phyloP scores from a whole-genome alignment of 306 rosid species.

The Argentina anserina region DNA sequence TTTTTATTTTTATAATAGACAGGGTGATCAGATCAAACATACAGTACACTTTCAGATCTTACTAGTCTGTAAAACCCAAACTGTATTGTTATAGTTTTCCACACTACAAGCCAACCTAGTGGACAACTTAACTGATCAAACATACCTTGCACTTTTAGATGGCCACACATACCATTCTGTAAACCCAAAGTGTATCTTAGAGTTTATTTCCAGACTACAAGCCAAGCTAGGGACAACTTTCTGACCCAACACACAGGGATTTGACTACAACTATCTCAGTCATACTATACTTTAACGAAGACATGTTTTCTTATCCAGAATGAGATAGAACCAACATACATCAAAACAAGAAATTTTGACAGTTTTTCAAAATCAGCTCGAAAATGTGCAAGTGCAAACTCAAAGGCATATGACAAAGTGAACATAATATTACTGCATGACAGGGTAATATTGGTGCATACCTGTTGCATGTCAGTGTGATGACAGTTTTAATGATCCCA shows the following conservation, averaged over 20 bases:
- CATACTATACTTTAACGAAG: neutral
- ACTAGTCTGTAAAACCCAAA: neutral
- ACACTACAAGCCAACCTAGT: neutral
- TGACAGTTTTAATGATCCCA: conserved; percentile 81
- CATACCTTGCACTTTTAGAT: too few relatives aligned
- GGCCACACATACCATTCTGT: too few relatives aligned
- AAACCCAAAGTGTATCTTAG: too few relatives aligned
- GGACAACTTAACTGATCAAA: neutral
- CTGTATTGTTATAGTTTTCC: neutral
- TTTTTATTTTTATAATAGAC: too few relatives aligned
- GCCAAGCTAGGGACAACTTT: neutral
- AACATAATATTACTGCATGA: neutral
- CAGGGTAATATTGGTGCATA: conserved; percentile 20
- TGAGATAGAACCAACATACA: neutral
- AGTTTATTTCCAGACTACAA: neutral
- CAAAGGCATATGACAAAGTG: neutral
- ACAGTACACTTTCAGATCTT: neutral
- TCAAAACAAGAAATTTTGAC: neutral
- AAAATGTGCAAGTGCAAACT: neutral
- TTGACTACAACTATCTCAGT: neutral
- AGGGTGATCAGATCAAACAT: neutral
- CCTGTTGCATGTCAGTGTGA: conserved; percentile 75
- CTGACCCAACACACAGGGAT: neutral
- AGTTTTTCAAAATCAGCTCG: neutral
- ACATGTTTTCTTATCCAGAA: neutral